A percentile compares a stretch with the other conserved stretches of the same genome.
These are phyloP conservation scores for Cercospora sesami DNA, from an alignment of 2,329 filamentous ascomycete genomes.

Conservation along the genomic window DNA sequence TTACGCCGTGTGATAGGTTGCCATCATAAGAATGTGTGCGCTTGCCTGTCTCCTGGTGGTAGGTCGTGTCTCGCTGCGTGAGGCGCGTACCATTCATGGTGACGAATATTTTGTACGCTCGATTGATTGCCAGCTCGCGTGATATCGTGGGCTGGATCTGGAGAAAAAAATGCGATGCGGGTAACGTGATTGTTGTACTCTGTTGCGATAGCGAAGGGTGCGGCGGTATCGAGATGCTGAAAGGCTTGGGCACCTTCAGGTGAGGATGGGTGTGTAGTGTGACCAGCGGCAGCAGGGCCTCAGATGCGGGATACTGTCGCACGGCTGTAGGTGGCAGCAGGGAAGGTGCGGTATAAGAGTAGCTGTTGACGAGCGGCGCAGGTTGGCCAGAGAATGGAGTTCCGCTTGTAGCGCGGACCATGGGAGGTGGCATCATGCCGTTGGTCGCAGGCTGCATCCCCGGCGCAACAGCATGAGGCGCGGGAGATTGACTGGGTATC, in stretches of 20 bases:
- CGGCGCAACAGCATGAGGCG: constrained; percentile 38
- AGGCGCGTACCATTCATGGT: constrained; percentile 65
- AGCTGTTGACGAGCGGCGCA: constrained; percentile 31
- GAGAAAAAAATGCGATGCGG: constrained; percentile 66
- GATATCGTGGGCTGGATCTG: constrained; percentile 69
- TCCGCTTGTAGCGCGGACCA: constrained; percentile 32
- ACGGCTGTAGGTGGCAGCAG: constrained; percentile 40
- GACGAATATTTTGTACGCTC: constrained; percentile 76
- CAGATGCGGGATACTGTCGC: constrained; percentile 43
- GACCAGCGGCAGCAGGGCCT: constrained; percentile 68
- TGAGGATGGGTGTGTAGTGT: constrained; percentile 68
- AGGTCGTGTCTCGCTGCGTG: constrained; percentile 53
- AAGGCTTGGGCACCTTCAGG: constrained; percentile 56
- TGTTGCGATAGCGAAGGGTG: constrained; percentile 67
- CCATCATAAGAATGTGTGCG: constrained; percentile 73
- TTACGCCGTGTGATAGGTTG: constrained; percentile 69
- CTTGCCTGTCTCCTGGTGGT: constrained; percentile 33
- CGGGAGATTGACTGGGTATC: constrained; percentile 45
- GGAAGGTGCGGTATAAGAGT: constrained; percentile 36
- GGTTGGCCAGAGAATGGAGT: constrained; percentile 31
- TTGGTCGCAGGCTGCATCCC: constrained; percentile 26
- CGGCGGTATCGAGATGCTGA: constrained; percentile 65
- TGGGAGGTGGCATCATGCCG: constrained; percentile 38
- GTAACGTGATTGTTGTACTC: constrained; percentile 69
- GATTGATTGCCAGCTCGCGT: constrained; percentile 57